phyloP scores from a whole-genome alignment of 169 alveolate genomes.

The Plasmodium inui region DNA sequence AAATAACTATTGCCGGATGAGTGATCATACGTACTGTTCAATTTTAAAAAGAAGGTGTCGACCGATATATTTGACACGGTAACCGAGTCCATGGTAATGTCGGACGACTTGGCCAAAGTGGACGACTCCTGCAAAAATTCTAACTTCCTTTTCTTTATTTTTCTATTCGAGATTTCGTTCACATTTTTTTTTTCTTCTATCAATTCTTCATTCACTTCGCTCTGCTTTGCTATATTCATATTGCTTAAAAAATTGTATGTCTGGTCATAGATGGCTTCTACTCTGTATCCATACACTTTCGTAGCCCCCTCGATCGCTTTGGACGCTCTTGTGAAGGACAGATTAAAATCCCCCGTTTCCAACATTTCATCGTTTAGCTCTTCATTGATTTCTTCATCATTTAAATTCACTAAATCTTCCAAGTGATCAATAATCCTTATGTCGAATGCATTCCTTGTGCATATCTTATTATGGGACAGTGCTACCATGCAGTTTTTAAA shows the following conservation, averaged over 20 bases:
- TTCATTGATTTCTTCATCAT: conserved; percentile 82
- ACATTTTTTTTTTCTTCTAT: conserved; percentile 40
- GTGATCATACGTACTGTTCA: conserved; percentile 68
- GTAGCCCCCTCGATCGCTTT: conserved; percentile 87
- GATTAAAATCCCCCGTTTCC: conserved; percentile 67
- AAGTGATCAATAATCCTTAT: conserved; percentile 88
- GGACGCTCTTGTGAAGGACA: conserved; percentile 84
- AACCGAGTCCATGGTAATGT: conserved; percentile 40
- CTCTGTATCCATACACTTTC: conserved; percentile 85
- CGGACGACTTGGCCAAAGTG: conserved; percentile 69
- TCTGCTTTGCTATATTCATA: conserved; percentile 79
- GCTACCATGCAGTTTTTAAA: conserved; percentile 87
- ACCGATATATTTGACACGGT: conserved; percentile 67
- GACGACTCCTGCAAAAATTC: conserved; percentile 70
- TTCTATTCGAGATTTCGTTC: conserved; percentile 41
- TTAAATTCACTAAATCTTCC: conserved; percentile 85
- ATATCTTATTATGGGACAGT: conserved; percentile 86
- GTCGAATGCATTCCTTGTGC: conserved; percentile 89
- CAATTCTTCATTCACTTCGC: conserved; percentile 38
- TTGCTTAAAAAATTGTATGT: conserved; percentile 83
- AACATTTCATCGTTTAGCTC: conserved; percentile 75
- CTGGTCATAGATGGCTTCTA: conserved; percentile 86
- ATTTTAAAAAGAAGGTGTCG: conserved; percentile 71
- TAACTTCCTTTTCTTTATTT: conserved; percentile 58
- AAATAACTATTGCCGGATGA: conserved; percentile 35